Evolutionary conservation across 768 basidiomycete species (phyloP), one percentile per base, ranked within the genome.

Genomic region (Phallus indusiatus): DNA sequence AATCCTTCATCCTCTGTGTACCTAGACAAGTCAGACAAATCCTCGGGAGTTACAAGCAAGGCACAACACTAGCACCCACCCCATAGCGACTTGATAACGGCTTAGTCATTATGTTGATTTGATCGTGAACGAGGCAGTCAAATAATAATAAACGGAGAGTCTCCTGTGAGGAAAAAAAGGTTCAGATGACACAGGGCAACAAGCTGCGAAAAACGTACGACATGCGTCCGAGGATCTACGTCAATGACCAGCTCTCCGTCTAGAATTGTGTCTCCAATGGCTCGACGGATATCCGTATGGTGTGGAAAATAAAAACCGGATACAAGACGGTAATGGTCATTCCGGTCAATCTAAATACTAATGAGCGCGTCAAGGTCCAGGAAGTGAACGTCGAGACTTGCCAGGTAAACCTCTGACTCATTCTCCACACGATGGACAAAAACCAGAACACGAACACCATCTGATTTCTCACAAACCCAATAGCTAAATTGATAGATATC

Each of bases 401-500:
- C 96, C 28, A 97, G 77, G 72, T 83, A 96, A 2, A 88, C 81
- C 53, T 78, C 75, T 63, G 78, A 76, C 50, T 67, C 68, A 22
- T 66, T 46, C 68, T 70, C 62, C 69, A 88, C 87, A 53, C 72
- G 76, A 69, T 80, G 75, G 53, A 98, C 79, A 60, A 95, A 74
- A 54, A 98, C 81, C 28, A 99, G 76, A 46, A 98, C 90, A 36
- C 96, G 84, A 54, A 99, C 70, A 12, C 96, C 96, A 68, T 98
- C 96, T 12, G 92, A 95, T 76, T 98, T 98, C 76, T 99, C 96
- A 74, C 94, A 96, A 47, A 99, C 96, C 95, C 95, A 99, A 72
- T 89, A 99, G 69, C 94, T 97, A 68, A 51, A 24, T 21, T 50
- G 37, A 6, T 10, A 55, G 47, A n/a, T 11, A 16, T 46, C 46